Evolutionary conservation across 495 filamentous ascomycete genomes (phyloP).

Genomic region (Pseudomonodictys pantanalensis): DNA sequence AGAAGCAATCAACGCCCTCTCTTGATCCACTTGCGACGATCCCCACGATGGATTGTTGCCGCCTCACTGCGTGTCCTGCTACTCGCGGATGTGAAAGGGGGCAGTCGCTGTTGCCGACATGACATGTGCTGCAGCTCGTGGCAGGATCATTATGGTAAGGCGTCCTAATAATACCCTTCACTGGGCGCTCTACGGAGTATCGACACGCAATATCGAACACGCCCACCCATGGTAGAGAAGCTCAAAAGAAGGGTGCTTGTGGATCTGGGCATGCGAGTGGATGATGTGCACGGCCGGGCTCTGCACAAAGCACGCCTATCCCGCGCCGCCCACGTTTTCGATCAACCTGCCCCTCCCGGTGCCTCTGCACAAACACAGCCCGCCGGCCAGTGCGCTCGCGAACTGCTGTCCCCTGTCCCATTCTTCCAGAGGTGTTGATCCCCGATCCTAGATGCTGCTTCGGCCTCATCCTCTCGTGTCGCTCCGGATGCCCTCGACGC

Average conservation of each 20-base stretch:
- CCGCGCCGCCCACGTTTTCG: not conserved
- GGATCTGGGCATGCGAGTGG: not conserved
- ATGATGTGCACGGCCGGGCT: not conserved
- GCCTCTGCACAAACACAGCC: too few species aligned
- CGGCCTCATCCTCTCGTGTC: constrained; percentile 1
- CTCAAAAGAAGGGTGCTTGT: not conserved
- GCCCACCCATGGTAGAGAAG: not conserved
- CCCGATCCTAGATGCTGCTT: not conserved
- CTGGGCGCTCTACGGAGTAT: not conserved
- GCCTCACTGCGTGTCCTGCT: not conserved
- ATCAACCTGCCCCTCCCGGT: too few species aligned
- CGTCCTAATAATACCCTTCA: not conserved
- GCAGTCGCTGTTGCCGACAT: not conserved
- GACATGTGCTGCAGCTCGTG: not conserved
- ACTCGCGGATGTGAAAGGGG: too few species aligned
- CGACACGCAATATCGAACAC: not conserved
- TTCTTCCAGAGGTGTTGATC: too few species aligned
- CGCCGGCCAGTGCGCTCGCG: too few species aligned
- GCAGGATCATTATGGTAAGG: not conserved
- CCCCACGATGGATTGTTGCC: not conserved
- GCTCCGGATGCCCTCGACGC: not conserved
- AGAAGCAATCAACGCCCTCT: not conserved
- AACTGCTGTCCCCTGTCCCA: too few species aligned
- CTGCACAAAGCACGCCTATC: not conserved
- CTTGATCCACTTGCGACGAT: not conserved